phyloP scores from a whole-genome alignment of 768 basidiomycete genomes.

The Suillus weaverae region DNA sequence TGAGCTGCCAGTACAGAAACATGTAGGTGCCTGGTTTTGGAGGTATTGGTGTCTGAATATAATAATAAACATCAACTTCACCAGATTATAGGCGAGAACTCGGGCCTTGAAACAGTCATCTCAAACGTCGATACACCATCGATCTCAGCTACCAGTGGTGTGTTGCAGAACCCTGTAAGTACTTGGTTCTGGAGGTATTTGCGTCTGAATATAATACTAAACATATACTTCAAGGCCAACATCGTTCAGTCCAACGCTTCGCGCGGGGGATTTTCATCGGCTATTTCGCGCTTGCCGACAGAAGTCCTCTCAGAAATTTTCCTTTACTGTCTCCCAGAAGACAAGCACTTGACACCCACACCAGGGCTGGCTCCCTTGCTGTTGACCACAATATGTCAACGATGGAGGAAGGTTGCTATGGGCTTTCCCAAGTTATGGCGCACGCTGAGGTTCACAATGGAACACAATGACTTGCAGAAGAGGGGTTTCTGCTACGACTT shows the following conservation, averaged over 20 bases:
- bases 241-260: no score
- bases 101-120: no score
- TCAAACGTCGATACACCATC: no score
- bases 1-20: not conserved
- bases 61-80: not conserved
- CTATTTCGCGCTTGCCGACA: constrained; percentile 41
- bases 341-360: constrained; percentile 27
- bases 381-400: constrained; percentile 40
- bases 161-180: no score
- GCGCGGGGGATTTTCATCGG: constrained; percentile 23
- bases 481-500: not conserved
- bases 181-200: no score
- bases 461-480: constrained; percentile 8
- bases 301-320: constrained; percentile 53
- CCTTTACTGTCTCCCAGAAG: constrained; percentile 32
- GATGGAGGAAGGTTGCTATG: constrained; percentile 42
- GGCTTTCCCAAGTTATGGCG: constrained; percentile 49
- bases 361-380: constrained; percentile 35
- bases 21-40: not conserved
- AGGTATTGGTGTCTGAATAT: not conserved
- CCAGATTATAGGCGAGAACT: not conserved
- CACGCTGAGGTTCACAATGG: constrained; percentile 29
- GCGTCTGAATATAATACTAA: no score
- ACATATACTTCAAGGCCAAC: no score
- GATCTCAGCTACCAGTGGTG: no score